Evolutionary conservation across 1,284 basidiomycete genomes (phyloP).

Genomic region (Leccinum subspadiceum): DNA sequence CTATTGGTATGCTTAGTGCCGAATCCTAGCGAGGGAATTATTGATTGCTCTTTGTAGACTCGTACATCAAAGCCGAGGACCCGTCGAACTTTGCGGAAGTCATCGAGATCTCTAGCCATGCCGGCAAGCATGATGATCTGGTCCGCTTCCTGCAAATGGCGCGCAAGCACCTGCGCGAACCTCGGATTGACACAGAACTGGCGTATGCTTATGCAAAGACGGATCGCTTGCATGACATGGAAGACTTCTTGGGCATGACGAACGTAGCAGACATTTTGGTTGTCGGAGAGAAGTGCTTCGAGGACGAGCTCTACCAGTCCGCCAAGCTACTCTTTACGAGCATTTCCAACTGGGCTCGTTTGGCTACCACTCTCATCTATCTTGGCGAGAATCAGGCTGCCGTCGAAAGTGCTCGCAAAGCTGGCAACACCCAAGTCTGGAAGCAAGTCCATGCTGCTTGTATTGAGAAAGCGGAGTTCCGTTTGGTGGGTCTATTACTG

Average conservation of each 20-base stretch:
- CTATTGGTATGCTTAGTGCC: slow-evolving; percentile 68
- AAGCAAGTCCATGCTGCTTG: slow-evolving; percentile 99
- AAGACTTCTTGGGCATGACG: slow-evolving; percentile 98
- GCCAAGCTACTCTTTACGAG: slow-evolving; percentile 94
- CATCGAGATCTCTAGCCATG: slow-evolving; percentile 94
- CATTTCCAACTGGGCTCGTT: slow-evolving; percentile 97
- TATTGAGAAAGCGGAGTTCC: slow-evolving; percentile 96
- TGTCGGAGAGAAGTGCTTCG: slow-evolving; percentile 99
- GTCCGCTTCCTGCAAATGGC: slow-evolving; percentile 99
- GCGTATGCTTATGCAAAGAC: slow-evolving; percentile 98
- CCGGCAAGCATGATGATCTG: slow-evolving; percentile 98
- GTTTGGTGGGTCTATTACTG: slow-evolving; percentile 51
- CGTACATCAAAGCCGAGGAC: slow-evolving; percentile 98
- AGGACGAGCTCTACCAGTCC: slow-evolving; percentile 97
- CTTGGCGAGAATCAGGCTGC: slow-evolving; percentile 97
- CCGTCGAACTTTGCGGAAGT: slow-evolving; percentile 95
- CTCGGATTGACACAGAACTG: slow-evolving; percentile 96
- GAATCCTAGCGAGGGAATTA: background rate
- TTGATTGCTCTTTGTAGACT: slow-evolving; percentile 55
- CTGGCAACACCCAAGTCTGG: slow-evolving; percentile 99
- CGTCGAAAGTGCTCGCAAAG: slow-evolving; percentile 97
- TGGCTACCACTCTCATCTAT: slow-evolving; percentile 98
- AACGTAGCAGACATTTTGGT: slow-evolving; percentile 96
- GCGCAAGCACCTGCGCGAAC: slow-evolving; percentile 96
- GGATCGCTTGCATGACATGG: slow-evolving; percentile 97